Conservation (phyloP, 2,329 filamentous ascomycete genomes). For the Samsoniella hepiali region DNA sequence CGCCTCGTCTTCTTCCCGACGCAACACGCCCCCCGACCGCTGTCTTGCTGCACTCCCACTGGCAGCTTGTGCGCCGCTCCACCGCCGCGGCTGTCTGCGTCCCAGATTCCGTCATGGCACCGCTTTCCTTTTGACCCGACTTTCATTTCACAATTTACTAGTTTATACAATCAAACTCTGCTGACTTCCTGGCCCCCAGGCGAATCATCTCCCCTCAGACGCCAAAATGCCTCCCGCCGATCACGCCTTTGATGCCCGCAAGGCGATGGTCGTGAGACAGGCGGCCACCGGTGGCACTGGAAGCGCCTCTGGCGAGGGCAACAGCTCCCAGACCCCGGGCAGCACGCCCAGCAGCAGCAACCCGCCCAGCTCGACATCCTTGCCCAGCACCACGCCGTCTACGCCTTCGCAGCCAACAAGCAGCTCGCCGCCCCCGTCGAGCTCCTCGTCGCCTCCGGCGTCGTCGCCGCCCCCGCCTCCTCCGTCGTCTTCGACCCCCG, state of each 20-base stretch:
- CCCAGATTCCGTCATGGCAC: not conserved
- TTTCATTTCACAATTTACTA: not conserved
- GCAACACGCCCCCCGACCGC: not conserved
- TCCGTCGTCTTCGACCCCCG: not conserved
- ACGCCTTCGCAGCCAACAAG: not conserved
- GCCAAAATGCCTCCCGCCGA: constrained; percentile 11
- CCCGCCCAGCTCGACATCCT: not conserved
- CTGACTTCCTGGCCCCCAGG: not conserved
- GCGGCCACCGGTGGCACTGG: constrained; percentile 1
- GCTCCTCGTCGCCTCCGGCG: not conserved
- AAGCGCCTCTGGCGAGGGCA: not conserved
- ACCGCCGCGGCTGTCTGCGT: constrained; percentile 7
- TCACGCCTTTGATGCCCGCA: constrained; percentile 1
- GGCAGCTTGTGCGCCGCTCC: constrained; percentile 9
- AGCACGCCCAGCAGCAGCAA: not conserved
- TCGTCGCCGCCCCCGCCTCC: not conserved
- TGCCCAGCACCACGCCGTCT: not conserved
- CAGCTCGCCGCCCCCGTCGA: constrained; percentile 6
- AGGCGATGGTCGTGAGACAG: constrained; percentile 7
- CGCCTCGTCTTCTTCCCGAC: not conserved
- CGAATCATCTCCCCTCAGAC: not conserved
- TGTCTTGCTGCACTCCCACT: not conserved
- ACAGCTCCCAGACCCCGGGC: not conserved
- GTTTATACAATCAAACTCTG: not conserved
- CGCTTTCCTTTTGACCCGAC: not conserved